Evolutionary conservation across 2,329 filamentous ascomycete species (phyloP).

Genomic region (Ophiostoma populinum): DNA sequence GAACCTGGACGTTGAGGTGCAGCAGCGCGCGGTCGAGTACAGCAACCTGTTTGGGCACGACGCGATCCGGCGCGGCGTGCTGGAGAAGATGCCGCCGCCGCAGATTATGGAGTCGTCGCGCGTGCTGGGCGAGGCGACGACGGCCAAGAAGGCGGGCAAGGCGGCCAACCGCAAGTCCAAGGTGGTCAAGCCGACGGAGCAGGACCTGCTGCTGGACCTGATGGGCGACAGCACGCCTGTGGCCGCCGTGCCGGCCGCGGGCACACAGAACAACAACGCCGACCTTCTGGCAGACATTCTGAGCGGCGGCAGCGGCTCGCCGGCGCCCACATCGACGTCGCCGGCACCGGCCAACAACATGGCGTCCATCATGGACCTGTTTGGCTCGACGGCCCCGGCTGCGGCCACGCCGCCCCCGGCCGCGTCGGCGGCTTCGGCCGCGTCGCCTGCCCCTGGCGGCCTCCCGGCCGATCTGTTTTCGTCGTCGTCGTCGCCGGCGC

Average conservation of each 20-base stretch:
- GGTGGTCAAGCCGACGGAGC: constrained; percentile 67
- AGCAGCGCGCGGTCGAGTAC: constrained; percentile 92
- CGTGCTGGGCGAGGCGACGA: constrained; percentile 62
- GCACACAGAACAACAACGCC: constrained; percentile 56
- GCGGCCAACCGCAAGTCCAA: constrained; percentile 58
- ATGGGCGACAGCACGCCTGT: constrained; percentile 58
- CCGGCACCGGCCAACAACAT: constrained; percentile 38
- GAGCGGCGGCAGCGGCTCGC: constrained; percentile 47
- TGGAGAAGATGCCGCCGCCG: constrained; percentile 95
- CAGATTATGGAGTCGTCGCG: constrained; percentile 93
- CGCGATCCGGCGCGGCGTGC: constrained; percentile 67
- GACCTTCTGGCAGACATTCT: constrained; percentile 87
- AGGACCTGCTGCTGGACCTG: constrained; percentile 79
- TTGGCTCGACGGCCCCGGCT: constrained; percentile 27
- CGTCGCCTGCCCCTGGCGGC: constrained; percentile 16
- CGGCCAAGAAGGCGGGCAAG: constrained; percentile 43
- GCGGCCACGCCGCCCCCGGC: constrained; percentile 19
- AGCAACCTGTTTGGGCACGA: constrained; percentile 87
- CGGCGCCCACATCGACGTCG: constrained; percentile 26
- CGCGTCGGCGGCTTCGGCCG: constrained; percentile 22
- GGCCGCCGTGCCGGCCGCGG: constrained; percentile 32
- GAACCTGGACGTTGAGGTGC: constrained; percentile 85
- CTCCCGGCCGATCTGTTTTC: constrained; percentile 31
- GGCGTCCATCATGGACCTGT: constrained; percentile 81
- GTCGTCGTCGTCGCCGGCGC: constrained; percentile 26